Evolutionary conservation across 2,329 filamentous ascomycete genomes (phyloP), one percentile per base, ranked within the genome.

Genomic region (Beauveria bassiana): DNA sequence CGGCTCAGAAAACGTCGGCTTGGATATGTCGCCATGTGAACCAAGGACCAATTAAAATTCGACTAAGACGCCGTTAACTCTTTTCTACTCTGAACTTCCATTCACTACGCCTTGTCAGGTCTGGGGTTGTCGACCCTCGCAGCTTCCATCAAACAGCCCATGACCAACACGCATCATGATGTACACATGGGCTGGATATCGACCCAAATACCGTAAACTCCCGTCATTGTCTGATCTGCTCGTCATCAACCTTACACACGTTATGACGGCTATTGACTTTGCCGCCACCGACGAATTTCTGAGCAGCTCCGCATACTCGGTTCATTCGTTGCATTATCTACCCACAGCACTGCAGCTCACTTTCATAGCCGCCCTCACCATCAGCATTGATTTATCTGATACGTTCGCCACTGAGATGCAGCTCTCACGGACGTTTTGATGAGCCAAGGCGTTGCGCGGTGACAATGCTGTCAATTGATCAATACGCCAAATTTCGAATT

Each of bases 21-120:
- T 70, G 69, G 67, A 67, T 68, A 66, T 64, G 65, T 69, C 67
- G 68, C 69, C 68, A 67, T 65, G 70, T 71, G 71, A 71, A 69
- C 66, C 68, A 66, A 65, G 70, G 69, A 69, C 68, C 68, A 69
- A 69, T 70, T 70, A 50, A 61, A 61, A 38, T 22, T 50, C 57
- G 57, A 60, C 57, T 60, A 51, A 26, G 46, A 53, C 57, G 57
- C 57, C 52, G 46, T 56, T 45, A 50, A 61, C 34, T 50, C n/a
- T 51, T n/a, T 56, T 43, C 42, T 61, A 6, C 34, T 38, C 14
- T 60, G 49, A 60, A 53, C 24, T 24, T 52, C n/a, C 22, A 52
- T 51, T 26, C 49, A 40, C 22, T 28, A 51, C 56, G 46, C 56
- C 47, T 20, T 50, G 34, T 16, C 38, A 43, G 46, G 56, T 51